Conservation (phyloP, 2,329 filamentous ascomycete genomes). For the Hypomyces rosellus region DNA sequence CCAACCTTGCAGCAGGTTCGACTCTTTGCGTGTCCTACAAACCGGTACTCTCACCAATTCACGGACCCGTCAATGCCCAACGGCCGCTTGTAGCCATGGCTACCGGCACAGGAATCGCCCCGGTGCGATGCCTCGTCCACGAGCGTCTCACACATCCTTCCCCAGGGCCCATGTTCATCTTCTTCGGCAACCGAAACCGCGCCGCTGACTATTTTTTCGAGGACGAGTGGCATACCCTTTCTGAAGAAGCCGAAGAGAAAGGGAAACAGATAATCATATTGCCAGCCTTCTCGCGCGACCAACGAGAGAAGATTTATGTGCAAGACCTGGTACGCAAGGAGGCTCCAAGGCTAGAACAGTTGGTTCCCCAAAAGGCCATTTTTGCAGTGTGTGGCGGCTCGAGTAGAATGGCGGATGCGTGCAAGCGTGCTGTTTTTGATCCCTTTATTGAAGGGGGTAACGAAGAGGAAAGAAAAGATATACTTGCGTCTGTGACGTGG, state of each 20-base stretch:
- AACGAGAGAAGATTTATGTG: constrained; percentile 46
- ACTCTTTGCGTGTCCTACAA: constrained; percentile 54
- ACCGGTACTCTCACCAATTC: constrained; percentile 39
- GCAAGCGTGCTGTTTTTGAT: constrained; percentile 46
- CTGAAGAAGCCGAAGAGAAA: constrained; percentile 10
- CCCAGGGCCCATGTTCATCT: constrained; percentile 49
- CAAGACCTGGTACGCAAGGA: constrained; percentile 47
- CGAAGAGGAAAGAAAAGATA: constrained; percentile 33
- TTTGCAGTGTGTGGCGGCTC: constrained; percentile 52
- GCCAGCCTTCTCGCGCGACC: constrained; percentile 45
- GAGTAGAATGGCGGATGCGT: constrained; percentile 52
- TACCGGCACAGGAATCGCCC: constrained; percentile 81
- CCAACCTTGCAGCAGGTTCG: constrained; percentile 53
- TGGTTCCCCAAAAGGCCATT: constrained; percentile 36
- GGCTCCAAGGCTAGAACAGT: constrained; percentile 23
- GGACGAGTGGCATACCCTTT: constrained; percentile 58
- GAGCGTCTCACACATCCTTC: constrained; percentile 47
- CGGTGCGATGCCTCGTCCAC: constrained; percentile 73
- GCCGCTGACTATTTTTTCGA: constrained; percentile 75
- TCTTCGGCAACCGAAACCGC: constrained; percentile 78
- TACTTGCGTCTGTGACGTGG: constrained; percentile 33
- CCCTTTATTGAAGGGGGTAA: constrained; percentile 35
- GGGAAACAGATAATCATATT: constrained; percentile 26
- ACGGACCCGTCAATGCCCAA: constrained; percentile 29
- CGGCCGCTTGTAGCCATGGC: constrained; percentile 70